phyloP scores from a whole-genome alignment of 2,329 filamentous ascomycete species.

The Aspergillus pseudonomiae region DNA sequence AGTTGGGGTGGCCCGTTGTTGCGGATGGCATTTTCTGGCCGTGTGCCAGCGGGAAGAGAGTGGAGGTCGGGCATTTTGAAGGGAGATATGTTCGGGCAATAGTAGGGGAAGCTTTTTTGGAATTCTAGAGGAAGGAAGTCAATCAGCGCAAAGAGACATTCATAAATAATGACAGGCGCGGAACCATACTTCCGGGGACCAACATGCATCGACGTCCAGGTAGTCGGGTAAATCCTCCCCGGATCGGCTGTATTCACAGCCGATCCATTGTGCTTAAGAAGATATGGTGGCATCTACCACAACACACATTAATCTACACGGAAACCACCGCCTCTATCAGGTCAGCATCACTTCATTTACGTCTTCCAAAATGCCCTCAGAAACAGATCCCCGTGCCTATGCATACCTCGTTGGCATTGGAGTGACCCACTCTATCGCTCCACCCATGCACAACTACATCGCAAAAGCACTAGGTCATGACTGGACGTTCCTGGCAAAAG shows the following conservation, averaged over 20 bases:
- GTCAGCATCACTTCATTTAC: background rate
- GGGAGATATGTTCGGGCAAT: rapidly evolving
- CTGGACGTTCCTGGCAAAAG: background rate
- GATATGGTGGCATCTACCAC: background rate
- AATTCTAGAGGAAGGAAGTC: rapidly evolving
- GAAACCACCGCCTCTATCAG: background rate
- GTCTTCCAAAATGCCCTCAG: background rate
- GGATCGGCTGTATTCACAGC: background rate
- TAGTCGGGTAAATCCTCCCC: background rate
- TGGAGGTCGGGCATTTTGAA: background rate
- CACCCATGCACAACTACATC: background rate
- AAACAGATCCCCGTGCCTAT: background rate
- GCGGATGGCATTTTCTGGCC: background rate
- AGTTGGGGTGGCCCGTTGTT: conserved; percentile 1
- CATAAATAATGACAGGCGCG: background rate
- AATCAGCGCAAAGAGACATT: background rate
- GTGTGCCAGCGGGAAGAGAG: background rate
- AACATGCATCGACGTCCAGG: no score
- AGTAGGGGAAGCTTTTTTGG: background rate
- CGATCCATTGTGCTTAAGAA: background rate
- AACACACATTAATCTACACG: no score
- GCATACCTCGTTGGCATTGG: background rate
- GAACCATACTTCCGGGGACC: no score
- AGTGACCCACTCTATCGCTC: background rate
- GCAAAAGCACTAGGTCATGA: background rate